Conservation (phyloP, 225 moss, liverwort and hornwort species). For the Polytrichum commune region DNA sequence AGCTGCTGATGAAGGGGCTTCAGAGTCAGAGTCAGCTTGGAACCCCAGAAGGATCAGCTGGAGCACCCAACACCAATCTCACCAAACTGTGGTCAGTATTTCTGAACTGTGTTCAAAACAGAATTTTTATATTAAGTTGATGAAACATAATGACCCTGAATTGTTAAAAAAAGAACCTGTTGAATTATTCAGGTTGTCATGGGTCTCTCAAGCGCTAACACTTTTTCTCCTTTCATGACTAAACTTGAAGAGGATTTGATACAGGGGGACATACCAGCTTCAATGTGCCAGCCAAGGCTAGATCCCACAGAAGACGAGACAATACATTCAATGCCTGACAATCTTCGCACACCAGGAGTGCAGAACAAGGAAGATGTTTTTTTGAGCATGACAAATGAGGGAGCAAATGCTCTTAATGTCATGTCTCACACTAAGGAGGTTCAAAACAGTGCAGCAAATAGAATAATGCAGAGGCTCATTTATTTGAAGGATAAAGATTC, state of each 20-base stretch:
- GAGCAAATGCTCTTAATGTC: conserved; percentile 30
- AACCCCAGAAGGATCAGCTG: conserved; percentile 51
- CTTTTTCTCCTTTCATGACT: not conserved
- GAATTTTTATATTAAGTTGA: not conserved
- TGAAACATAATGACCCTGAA: no score
- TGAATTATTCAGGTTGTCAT: no score
- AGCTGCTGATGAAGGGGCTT: conserved; percentile 41
- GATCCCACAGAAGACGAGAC: conserved; percentile 27
- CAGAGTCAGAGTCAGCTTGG: conserved; percentile 35
- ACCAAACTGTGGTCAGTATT: conserved; percentile 31
- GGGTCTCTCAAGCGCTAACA: not conserved
- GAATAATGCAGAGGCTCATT: conserved; percentile 46
- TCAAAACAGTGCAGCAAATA: conserved; percentile 42
- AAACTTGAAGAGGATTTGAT: conserved; percentile 7
- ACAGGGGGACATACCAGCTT: conserved; percentile 25
- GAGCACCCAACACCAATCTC: conserved; percentile 30
- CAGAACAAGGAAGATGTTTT: conserved; percentile 21
- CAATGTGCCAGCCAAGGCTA: conserved; percentile 24
- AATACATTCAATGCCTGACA: conserved; percentile 23
- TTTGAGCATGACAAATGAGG: conserved; percentile 41
- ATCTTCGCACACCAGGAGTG: conserved; percentile 26
- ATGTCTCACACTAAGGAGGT: conserved; percentile 56
- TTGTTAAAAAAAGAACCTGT: no score
- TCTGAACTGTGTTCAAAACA: not conserved
- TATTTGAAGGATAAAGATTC: conserved; percentile 26